Percentiles rank a stretch among this genome's conserved stretches.
Conservation (phyloP, 805 yeast species). For the Cyberlindnera meyerae region DNA sequence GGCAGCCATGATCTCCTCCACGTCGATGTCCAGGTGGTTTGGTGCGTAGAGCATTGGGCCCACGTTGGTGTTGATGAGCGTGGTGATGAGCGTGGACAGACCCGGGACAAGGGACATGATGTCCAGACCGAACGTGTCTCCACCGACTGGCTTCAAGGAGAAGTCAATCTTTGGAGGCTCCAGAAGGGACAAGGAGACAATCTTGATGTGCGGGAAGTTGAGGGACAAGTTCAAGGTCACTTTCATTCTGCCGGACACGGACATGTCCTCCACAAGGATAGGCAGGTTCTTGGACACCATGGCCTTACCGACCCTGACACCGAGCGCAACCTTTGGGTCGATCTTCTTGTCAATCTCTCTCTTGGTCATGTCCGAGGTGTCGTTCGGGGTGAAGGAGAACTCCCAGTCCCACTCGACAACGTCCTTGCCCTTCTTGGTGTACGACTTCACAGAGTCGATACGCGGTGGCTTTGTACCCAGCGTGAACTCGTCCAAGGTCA, state of each 20-base stretch:
- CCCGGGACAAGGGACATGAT: slow-evolving; percentile 84
- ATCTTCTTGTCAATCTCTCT: slow-evolving; percentile 64
- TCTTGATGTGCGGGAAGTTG: slow-evolving; percentile 72
- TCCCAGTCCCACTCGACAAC: slow-evolving; percentile 81
- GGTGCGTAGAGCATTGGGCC: slow-evolving; percentile 83
- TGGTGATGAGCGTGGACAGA: slow-evolving; percentile 64
- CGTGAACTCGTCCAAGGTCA: slow-evolving; percentile 72
- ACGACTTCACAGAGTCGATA: slow-evolving; percentile 65
- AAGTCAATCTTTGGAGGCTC: slow-evolving; percentile 79
- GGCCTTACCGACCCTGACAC: slow-evolving; percentile 77
- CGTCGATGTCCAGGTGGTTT: slow-evolving; percentile 69
- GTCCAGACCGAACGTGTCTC: slow-evolving; percentile 82
- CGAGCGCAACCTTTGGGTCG: slow-evolving; percentile 77
- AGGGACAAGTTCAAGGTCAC: slow-evolving; percentile 57
- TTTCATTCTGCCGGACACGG: slow-evolving; percentile 65
- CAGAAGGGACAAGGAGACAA: slow-evolving; percentile 65
- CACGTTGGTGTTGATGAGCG: slow-evolving; percentile 61
- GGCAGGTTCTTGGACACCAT: slow-evolving; percentile 72
- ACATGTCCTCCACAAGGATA: slow-evolving; percentile 76
- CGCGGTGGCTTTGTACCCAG: slow-evolving; percentile 79
- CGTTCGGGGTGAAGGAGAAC: slow-evolving; percentile 75
- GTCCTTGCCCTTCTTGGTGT: slow-evolving; percentile 62
- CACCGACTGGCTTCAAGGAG: slow-evolving; percentile 81
- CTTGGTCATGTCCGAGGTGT: slow-evolving; percentile 79
- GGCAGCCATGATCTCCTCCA: slow-evolving; percentile 63